These are phyloP conservation scores for Rhizopogon rudus DNA, from an alignment of 768 basidiomycete species.

Conservation along the genomic window DNA sequence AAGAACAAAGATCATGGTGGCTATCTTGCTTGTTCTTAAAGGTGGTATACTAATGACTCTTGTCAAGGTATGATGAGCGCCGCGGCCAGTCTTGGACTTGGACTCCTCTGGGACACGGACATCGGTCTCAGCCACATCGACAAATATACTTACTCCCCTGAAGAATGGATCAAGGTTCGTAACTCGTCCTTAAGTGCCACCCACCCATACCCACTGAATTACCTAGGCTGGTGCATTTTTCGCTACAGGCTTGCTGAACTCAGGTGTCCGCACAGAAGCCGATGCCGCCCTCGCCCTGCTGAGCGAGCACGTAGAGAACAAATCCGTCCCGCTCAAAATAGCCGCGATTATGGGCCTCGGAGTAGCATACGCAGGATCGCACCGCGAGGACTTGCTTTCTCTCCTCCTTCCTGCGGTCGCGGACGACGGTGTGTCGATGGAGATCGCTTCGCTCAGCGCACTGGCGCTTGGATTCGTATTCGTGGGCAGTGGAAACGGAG, in stretches of 20 bases:
- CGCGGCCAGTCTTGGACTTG: conserved; percentile 88
- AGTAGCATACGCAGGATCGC: conserved; percentile 91
- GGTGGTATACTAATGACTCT: not conserved
- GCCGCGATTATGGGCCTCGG: conserved; percentile 91
- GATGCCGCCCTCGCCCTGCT: conserved; percentile 91
- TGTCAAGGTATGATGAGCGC: conserved; percentile 89
- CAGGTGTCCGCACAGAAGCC: conserved; percentile 84
- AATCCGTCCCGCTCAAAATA: conserved; percentile 76
- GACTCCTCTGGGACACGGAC: conserved; percentile 95
- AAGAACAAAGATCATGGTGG: conserved; percentile 98
- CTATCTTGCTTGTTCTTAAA: conserved; percentile 10
- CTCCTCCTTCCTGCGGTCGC: conserved; percentile 77
- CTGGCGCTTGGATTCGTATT: conserved; percentile 92
- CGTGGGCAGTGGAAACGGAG: conserved; percentile 92
- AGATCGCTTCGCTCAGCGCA: conserved; percentile 81
- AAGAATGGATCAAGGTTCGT: conserved; percentile 88
- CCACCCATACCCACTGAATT: not conserved
- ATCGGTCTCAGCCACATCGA: conserved; percentile 91
- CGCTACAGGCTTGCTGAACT: conserved; percentile 90
- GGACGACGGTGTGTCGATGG: conserved; percentile 83
- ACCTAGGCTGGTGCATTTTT: conserved; percentile 83
- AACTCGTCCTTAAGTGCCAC: not conserved
- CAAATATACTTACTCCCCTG: conserved; percentile 94
- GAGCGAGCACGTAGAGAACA: conserved; percentile 85
- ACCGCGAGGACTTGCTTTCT: conserved; percentile 76